A percentile compares a stretch with the other conserved stretches of the same genome.
Conservation (phyloP, 2,329 filamentous ascomycete species). For the Xylariaceae sp. region DNA sequence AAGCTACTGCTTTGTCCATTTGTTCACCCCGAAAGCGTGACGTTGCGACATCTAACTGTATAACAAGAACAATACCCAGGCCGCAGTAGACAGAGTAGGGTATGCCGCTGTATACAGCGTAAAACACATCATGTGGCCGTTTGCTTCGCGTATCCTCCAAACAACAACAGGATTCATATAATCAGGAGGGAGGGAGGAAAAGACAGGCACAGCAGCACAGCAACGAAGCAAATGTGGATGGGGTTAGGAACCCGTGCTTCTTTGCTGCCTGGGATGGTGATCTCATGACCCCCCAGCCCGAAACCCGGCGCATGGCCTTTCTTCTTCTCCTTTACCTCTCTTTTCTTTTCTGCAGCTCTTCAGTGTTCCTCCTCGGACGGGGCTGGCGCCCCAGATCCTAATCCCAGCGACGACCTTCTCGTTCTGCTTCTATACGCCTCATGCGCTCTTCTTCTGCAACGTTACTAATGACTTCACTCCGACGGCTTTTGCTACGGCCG, state of each 20-base stretch:
- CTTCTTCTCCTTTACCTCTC: not conserved
- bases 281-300: not conserved
- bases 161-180: too few relatives aligned
- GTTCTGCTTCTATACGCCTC: slow-evolving; percentile 53
- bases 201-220: not conserved
- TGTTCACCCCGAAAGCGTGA: too few relatives aligned
- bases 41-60: too few relatives aligned
- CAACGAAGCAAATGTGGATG: not conserved
- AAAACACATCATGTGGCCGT: too few relatives aligned
- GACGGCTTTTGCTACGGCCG: slow-evolving; percentile 43
- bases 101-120: too few relatives aligned
- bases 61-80: too few relatives aligned
- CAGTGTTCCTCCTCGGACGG: slow-evolving; percentile 1
- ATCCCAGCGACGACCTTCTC: slow-evolving; percentile 49
- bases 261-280: not conserved
- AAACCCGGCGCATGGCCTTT: not conserved
- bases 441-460: slow-evolving; percentile 47
- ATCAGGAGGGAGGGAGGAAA: not conserved
- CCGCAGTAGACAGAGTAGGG: too few relatives aligned
- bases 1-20: too few relatives aligned
- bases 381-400: slow-evolving; percentile 23
- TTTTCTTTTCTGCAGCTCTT: not conserved
- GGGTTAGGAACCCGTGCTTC: not conserved
- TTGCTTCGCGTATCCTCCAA: too few relatives aligned
- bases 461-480: slow-evolving; percentile 42